These are phyloP conservation scores for Sugiyamaella floridensis DNA, from an alignment of 805 yeast genomes.

Conservation along the genomic window DNA sequence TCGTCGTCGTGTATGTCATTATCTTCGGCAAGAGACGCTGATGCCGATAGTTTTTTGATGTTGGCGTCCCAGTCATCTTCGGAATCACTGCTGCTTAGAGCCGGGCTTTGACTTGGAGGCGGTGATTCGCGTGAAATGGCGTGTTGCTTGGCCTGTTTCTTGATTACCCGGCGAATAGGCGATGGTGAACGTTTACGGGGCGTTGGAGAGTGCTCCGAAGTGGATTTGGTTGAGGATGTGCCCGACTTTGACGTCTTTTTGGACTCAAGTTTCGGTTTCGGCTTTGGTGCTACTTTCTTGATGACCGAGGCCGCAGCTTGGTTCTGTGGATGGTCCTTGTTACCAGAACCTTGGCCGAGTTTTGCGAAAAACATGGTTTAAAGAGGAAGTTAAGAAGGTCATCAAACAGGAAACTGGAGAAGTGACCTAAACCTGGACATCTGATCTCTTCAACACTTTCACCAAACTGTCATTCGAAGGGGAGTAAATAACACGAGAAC, in stretches of 20 bases:
- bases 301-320: background rate
- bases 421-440: too few species aligned
- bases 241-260: background rate
- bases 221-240: background rate
- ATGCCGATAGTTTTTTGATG: constrained; percentile 8
- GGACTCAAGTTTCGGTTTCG: background rate
- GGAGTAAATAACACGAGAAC: too few species aligned
- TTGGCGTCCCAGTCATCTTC: constrained; percentile 12
- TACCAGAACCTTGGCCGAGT: constrained; percentile 8
- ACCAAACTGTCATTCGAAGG: too few species aligned
- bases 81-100: background rate
- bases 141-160: background rate
- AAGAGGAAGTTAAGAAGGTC: background rate
- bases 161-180: background rate
- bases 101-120: background rate
- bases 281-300: background rate
- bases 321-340: constrained; percentile 9
- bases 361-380: constrained; percentile 11
- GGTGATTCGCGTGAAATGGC: background rate
- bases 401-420: background rate
- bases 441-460: too few species aligned
- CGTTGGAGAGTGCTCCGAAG: background rate
- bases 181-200: background rate
- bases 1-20: background rate
- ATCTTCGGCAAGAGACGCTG: constrained; percentile 3